These are phyloP conservation scores for Thielaviopsis populi DNA, from an alignment of 2,329 filamentous ascomycete species.

Conservation along the genomic window DNA sequence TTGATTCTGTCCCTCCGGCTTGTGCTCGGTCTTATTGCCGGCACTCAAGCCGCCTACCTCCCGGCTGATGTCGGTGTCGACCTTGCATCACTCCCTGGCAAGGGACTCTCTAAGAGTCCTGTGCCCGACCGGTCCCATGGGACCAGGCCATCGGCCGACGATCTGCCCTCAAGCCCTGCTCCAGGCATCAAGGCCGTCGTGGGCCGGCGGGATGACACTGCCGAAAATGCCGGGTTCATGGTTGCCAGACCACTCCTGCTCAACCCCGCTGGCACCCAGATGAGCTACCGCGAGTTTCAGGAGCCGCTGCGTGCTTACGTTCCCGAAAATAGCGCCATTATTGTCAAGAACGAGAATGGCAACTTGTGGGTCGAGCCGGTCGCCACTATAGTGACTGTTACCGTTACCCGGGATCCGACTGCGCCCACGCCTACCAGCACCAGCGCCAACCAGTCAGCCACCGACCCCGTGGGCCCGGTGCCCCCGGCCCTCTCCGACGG, in stretches of 20 bases:
- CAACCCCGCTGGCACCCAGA: background rate
- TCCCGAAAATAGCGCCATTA: background rate
- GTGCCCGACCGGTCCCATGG: background rate
- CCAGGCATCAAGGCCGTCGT: background rate
- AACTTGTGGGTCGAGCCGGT: background rate
- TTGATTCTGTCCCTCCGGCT: background rate
- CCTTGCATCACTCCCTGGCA: background rate
- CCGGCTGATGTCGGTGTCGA: background rate
- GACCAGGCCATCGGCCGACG: background rate
- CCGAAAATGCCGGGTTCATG: background rate
- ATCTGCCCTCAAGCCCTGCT: background rate
- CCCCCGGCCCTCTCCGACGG: background rate
- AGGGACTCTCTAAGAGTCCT: background rate
- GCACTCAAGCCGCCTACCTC: background rate
- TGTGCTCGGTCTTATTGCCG: background rate
- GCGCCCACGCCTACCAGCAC: background rate
- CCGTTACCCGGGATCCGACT: background rate
- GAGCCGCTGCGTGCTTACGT: background rate
- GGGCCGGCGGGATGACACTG: background rate
- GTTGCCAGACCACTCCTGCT: background rate
- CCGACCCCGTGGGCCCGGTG: background rate
- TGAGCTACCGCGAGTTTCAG: slow-evolving; percentile 1
- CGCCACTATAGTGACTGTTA: background rate
- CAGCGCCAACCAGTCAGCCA: background rate
- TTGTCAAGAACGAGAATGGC: slow-evolving; percentile 1